A percentile compares a stretch with the other conserved stretches of the same genome.
phyloP scores from a whole-genome alignment of 345 rosid species.

The Turritis glabra region DNA sequence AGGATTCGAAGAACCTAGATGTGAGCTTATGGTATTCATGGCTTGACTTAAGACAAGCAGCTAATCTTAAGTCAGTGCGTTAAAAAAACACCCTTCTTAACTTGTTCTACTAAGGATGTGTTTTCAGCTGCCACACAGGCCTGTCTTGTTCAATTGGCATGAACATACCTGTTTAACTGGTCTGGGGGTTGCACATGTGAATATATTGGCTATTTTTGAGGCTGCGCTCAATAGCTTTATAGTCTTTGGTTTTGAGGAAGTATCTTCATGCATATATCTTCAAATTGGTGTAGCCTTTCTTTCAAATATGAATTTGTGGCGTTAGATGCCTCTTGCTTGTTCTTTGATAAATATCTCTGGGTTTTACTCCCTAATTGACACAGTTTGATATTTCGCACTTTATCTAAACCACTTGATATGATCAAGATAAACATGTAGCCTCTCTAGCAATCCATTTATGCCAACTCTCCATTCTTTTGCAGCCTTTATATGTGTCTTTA shows the following conservation, averaged over 20 bases:
- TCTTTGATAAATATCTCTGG: conserved; percentile 11
- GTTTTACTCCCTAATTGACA: neutral
- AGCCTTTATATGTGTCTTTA: neutral
- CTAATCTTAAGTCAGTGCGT: conserved; percentile 5
- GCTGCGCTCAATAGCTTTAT: neutral
- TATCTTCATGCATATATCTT: neutral
- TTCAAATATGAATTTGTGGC: conserved; percentile 1
- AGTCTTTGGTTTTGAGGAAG: conserved; percentile 8
- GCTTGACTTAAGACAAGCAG: conserved; percentile 7
- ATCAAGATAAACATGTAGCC: neutral
- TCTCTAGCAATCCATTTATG: neutral
- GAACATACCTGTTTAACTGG: conserved; percentile 1
- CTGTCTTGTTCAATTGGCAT: conserved; percentile 8
- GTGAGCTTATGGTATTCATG: conserved; percentile 3
- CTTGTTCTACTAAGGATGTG: conserved; percentile 1
- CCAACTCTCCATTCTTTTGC: neutral
- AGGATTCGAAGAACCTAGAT: conserved; percentile 9
- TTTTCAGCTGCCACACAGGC: conserved; percentile 1
- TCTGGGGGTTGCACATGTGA: neutral
- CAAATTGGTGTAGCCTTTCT: neutral
- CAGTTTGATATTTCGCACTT: neutral
- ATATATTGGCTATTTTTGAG: conserved; percentile 6
- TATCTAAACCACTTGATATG: conserved; percentile 1
- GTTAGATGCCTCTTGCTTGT: conserved; percentile 20
- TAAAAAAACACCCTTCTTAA: conserved; percentile 11